phyloP scores from a whole-genome alignment of 805 yeast genomes.

The Candida anglica region DNA sequence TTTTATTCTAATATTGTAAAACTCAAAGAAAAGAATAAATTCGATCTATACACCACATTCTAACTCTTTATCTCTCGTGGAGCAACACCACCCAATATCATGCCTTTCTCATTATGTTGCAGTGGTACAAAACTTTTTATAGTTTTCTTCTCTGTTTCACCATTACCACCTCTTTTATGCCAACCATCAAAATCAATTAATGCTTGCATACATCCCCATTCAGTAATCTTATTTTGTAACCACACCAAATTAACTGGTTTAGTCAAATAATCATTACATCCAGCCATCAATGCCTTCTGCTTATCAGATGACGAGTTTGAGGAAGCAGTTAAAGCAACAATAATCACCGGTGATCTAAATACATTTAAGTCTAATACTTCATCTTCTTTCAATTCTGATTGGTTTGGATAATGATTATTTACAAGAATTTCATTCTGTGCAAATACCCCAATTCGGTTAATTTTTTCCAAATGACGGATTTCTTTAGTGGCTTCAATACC shows the following conservation, averaged over 20 bases:
- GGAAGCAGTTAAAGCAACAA: conserved; percentile 94
- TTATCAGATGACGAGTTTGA: conserved; percentile 75
- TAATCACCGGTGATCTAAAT: conserved; percentile 94
- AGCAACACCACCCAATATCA: too few relatives aligned
- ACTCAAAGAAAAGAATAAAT: too few relatives aligned
- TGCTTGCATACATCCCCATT: conserved; percentile 99
- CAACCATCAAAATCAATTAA: conserved; percentile 93
- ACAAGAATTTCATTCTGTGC: conserved; percentile 36
- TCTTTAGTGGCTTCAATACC: conserved; percentile 95
- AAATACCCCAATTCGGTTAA: conserved; percentile 73
- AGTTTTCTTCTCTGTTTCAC: too few relatives aligned
- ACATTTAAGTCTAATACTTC: conserved; percentile 56
- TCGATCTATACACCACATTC: too few relatives aligned
- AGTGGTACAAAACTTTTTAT: too few relatives aligned
- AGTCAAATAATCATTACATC: conserved; percentile 94
- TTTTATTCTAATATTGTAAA: too few relatives aligned
- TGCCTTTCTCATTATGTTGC: too few relatives aligned
- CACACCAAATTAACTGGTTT: conserved; percentile 94
- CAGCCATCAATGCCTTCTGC: conserved; percentile 90
- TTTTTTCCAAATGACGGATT: conserved; percentile 76
- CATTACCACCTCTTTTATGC: too few relatives aligned
- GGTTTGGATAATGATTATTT: conserved; percentile 16
- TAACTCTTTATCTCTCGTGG: too few relatives aligned
- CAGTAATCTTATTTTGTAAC: conserved; percentile 90
- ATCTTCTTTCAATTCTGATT: conserved; percentile 27